Evolutionary conservation across 441 rosid genomes (phyloP).

Genomic region (Populus tomentosa): DNA sequence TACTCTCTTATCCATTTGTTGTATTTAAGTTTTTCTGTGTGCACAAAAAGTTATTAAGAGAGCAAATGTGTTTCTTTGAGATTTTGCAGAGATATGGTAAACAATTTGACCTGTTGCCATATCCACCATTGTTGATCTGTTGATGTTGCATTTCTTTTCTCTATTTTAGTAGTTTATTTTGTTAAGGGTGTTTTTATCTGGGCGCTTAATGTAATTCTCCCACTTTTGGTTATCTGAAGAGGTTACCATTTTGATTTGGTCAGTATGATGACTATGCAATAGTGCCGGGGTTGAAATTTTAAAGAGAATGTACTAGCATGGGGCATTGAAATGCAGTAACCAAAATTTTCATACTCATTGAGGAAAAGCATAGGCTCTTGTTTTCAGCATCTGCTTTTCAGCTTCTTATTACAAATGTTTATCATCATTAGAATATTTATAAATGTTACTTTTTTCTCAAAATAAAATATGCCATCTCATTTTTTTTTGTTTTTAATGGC

Average conservation of each 20-base stretch:
- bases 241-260: neutral
- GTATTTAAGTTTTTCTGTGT: neutral
- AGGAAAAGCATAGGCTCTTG: neutral
- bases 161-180: neutral
- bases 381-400: neutral
- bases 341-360: neutral
- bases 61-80: neutral
- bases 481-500: neutral
- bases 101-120: too few species aligned
- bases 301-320: neutral
- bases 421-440: neutral
- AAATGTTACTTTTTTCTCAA: neutral
- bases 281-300: neutral
- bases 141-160: neutral
- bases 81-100: too few species aligned
- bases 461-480: neutral
- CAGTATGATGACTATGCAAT: neutral
- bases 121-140: too few species aligned
- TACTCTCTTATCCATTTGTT: neutral
- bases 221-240: neutral
- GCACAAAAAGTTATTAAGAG: neutral
- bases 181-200: neutral
- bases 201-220: neutral
- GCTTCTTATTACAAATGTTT: neutral
- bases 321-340: neutral